phyloP scores from a whole-genome alignment of 179 eudicot species.

The Vitellaria paradoxa region DNA sequence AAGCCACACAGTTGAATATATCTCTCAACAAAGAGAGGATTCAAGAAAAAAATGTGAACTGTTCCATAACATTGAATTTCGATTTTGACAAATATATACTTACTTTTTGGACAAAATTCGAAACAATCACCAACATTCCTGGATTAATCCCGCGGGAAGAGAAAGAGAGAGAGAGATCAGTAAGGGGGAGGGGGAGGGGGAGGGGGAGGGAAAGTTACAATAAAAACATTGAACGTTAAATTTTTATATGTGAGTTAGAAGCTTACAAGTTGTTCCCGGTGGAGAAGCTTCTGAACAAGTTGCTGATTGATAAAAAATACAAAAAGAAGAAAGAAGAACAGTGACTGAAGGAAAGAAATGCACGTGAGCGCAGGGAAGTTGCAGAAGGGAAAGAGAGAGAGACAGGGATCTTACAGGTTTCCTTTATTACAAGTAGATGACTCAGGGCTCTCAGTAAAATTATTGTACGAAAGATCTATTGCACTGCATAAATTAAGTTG shows the following conservation, averaged over 20 bases:
- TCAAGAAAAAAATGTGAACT: too few species aligned
- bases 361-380: background rate
- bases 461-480: too few species aligned
- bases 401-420: too few species aligned
- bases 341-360: too few species aligned
- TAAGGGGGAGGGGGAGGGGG: too few species aligned
- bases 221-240: background rate
- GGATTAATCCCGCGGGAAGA: background rate
- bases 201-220: background rate
- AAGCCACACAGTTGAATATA: too few species aligned
- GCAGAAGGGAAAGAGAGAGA: background rate
- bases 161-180: too few species aligned
- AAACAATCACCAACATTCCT: background rate
- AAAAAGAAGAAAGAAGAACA: too few species aligned
- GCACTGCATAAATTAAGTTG: too few species aligned
- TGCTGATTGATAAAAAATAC: too few species aligned
- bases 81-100: constrained; percentile 2
- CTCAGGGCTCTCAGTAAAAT: constrained; percentile 17
- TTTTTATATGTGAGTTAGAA: background rate
- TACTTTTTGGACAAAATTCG: constrained; percentile 25
- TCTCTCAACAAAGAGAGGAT: too few species aligned
- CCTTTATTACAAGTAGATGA: constrained; percentile 20
- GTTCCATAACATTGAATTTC: too few species aligned
- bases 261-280: constrained; percentile 4
- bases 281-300: constrained; percentile 10